Base-by-base conservation (phyloP, 1,284 basidiomycete species). In the Rhodotorula sp. region DNA sequence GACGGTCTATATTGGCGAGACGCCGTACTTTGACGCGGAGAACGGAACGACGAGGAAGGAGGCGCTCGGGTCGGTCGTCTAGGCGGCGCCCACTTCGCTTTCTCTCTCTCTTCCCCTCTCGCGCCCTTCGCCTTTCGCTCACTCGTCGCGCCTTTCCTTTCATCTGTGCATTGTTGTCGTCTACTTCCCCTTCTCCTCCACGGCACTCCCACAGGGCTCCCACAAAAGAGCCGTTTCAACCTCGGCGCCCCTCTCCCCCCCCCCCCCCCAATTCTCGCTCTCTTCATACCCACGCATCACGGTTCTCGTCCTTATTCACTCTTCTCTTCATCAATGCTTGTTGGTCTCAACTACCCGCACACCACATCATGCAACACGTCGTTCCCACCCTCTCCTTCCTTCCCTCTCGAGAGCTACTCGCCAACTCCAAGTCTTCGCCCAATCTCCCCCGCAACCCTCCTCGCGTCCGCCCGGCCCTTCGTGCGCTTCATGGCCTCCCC, bases 401-500 rank as follows among this genome's bases (percentile, higher is more conserved):
- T 4, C 4, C 48, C n/a, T 10, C 50, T 15, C 22, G 24, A 51
- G 30, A 13, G 30, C 46, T 24, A 24, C 13, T 50, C 47, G 6
- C 22, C 24, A 13, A 34, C 48, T 15, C 24, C 16, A 16, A 50
- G 24, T 22, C 30, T 11, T 16, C 53, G 28, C 61, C 46, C 7
- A 24, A 63, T 5, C 24, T 79, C 69, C 58, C 77, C 78, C 52
- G 76, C 78, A 0, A 81, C 81, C 50, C 78, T 73, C 60, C 78
- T 77, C 2, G 84, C 84, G 76, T 96, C 88, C 28, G 88, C 92
- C 46, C 87, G 84, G 7, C 94, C 94, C 68, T 86, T 84, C 68
- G 88, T 90, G 62, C 86, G 80, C 80, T 88, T 90, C 92, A 98
- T 97, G 30, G 95, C 90, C 78, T 87, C 85, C 0, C 95, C 95